Evolutionary conservation across 2,329 filamentous ascomycete genomes (phyloP).

Genomic region (Penicillium sp.): DNA sequence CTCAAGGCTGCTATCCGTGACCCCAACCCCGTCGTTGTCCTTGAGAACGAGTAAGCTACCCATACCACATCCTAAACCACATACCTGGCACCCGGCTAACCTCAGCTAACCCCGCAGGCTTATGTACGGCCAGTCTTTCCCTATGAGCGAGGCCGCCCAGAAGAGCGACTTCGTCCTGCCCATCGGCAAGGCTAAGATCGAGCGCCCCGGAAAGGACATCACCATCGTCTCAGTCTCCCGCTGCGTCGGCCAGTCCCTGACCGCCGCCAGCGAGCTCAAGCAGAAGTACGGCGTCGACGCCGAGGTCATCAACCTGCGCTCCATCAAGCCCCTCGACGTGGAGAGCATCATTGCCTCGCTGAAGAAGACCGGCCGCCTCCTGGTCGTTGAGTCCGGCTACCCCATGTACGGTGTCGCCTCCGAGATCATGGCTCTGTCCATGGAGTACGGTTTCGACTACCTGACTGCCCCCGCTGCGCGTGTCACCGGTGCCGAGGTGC

Average conservation of each 20-base stretch:
- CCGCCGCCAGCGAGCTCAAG: constrained; percentile 88
- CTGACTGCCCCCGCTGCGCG: constrained; percentile 91
- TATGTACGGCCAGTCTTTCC: constrained; percentile 91
- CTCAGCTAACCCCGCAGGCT: constrained; percentile 54
- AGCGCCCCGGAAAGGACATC: constrained; percentile 92
- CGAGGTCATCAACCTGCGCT: constrained; percentile 98
- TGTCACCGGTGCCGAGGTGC: constrained; percentile 95
- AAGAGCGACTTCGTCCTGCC: constrained; percentile 96
- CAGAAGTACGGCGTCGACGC: constrained; percentile 94
- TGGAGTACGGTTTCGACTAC: constrained; percentile 99
- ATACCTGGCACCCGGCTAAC: not conserved
- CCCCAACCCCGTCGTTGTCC: constrained; percentile 91
- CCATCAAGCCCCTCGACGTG: constrained; percentile 93
- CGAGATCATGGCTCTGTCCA: constrained; percentile 90
- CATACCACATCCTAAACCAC: too few species aligned
- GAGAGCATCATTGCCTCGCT: constrained; percentile 95
- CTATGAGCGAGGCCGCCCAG: constrained; percentile 96
- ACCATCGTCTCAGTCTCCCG: constrained; percentile 95
- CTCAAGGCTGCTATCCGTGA: constrained; percentile 97
- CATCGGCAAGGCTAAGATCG: constrained; percentile 98
- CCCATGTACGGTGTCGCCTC: constrained; percentile 90
- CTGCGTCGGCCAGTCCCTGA: constrained; percentile 88
- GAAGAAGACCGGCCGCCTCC: constrained; percentile 95
- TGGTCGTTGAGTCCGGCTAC: constrained; percentile 94
- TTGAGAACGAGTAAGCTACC: constrained; percentile 80